Conservation (phyloP, 305 asterid species). For the Rubia balearica region DNA sequence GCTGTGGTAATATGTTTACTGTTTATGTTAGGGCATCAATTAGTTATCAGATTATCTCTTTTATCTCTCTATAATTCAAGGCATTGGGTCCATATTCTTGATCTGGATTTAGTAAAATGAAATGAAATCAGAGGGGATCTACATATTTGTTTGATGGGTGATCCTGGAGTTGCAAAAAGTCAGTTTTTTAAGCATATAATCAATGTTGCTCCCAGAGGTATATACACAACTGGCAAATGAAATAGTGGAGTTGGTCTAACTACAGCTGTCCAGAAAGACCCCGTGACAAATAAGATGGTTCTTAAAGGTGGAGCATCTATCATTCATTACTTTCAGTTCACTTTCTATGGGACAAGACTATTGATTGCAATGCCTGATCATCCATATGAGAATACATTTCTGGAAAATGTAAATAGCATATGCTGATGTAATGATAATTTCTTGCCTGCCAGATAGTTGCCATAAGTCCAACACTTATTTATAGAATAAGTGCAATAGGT, state of each 20-base stretch:
- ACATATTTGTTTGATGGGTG: conserved; percentile 95
- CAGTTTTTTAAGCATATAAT: conserved; percentile 97
- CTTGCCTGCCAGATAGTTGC: not conserved
- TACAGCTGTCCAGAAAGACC: conserved; percentile 97
- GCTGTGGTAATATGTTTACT: not conserved
- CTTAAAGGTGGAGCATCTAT: conserved; percentile 84
- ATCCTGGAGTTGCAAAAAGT: conserved; percentile 98
- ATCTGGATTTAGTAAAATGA: conserved; percentile 12
- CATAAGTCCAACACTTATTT: not conserved
- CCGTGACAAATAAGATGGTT: conserved; percentile 93
- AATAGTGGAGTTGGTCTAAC: conserved; percentile 99
- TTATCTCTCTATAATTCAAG: not conserved
- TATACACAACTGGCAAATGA: conserved; percentile 94
- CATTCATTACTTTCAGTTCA: not conserved
- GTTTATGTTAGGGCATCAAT: not conserved
- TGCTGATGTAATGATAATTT: not conserved
- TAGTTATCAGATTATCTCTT: not conserved
- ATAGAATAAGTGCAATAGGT: conserved; percentile 40
- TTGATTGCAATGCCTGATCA: not conserved
- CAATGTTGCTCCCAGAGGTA: conserved; percentile 91
- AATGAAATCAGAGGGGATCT: conserved; percentile 93
- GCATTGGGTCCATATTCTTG: not conserved
- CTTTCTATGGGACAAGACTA: not conserved
- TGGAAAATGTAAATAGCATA: not conserved
- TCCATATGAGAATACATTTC: not conserved